Evolutionary conservation across 2,329 filamentous ascomycete genomes (phyloP).

Genomic region (Xylaria sp.): DNA sequence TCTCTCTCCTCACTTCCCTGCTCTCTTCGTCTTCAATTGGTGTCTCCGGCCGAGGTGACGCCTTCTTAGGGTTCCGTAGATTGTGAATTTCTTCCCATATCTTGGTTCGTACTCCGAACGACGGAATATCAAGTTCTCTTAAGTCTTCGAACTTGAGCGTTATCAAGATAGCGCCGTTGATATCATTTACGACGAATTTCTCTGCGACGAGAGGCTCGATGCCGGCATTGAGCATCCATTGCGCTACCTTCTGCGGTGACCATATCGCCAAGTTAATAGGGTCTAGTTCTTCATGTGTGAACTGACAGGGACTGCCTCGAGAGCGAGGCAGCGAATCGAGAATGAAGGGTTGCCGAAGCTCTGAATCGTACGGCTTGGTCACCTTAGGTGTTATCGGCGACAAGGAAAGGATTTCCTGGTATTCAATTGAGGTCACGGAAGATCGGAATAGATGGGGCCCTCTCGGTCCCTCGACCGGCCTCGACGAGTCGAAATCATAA

Average conservation of each 20-base stretch:
- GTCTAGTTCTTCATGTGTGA: constrained; percentile 63
- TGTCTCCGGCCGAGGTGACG: constrained; percentile 60
- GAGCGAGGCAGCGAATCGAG: constrained; percentile 47
- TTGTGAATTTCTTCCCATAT: constrained; percentile 81
- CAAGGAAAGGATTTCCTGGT: constrained; percentile 65
- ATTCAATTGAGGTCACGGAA: constrained; percentile 60
- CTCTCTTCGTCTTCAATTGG: constrained; percentile 66
- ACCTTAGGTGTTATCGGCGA: constrained; percentile 76
- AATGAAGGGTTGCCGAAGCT: constrained; percentile 45
- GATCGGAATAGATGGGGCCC: constrained; percentile 87
- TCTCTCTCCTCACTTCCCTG: constrained; percentile 55
- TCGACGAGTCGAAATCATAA: constrained; percentile 62
- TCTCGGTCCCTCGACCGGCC: constrained; percentile 77
- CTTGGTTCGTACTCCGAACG: constrained; percentile 80
- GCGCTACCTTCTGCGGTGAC: constrained; percentile 78
- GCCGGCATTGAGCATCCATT: constrained; percentile 85
- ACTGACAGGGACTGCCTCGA: constrained; percentile 55
- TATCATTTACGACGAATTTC: constrained; percentile 90
- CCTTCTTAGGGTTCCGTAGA: constrained; percentile 62
- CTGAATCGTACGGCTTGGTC: constrained; percentile 46
- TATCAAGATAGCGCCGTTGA: constrained; percentile 83
- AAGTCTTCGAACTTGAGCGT: constrained; percentile 92
- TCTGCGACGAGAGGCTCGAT: constrained; percentile 79
- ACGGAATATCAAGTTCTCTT: constrained; percentile 79
- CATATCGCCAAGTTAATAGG: constrained; percentile 66